Conservation (phyloP, 1,284 basidiomycete genomes). For the Kalmanozyma brasiliensis region DNA sequence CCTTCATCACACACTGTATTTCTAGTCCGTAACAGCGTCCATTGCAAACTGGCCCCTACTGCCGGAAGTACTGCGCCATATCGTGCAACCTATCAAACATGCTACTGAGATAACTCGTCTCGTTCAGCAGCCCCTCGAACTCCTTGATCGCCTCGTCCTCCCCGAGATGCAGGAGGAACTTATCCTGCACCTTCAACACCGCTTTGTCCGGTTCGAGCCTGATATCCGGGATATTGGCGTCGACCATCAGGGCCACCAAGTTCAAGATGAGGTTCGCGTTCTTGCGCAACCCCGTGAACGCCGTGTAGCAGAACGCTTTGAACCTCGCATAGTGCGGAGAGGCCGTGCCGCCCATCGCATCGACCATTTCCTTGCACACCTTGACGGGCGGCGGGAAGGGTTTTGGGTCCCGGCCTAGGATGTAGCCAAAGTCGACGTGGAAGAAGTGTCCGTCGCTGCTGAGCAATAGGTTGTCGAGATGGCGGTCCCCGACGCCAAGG, state of each 20-base stretch:
- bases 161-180: slow-evolving; percentile 86
- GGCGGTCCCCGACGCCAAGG: slow-evolving; percentile 95
- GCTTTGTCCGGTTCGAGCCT: slow-evolving; percentile 77
- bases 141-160: slow-evolving; percentile 85
- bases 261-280: slow-evolving; percentile 98
- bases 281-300: slow-evolving; percentile 89
- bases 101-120: slow-evolving; percentile 92
- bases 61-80: slow-evolving; percentile 65
- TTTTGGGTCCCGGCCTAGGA: slow-evolving; percentile 96
- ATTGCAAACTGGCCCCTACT: slow-evolving; percentile 10
- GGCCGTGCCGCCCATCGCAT: slow-evolving; percentile 88
- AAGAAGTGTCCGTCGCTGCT: slow-evolving; percentile 83
- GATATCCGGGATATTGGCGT: slow-evolving; percentile 97
- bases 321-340: slow-evolving; percentile 89
- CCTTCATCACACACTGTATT: slow-evolving; percentile 15
- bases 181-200: slow-evolving; percentile 84
- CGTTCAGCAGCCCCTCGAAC: slow-evolving; percentile 91
- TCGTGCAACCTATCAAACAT: slow-evolving; percentile 74
- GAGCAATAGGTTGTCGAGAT: slow-evolving; percentile 93
- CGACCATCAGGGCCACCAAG: slow-evolving; percentile 94
- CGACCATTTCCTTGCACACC: slow-evolving; percentile 99
- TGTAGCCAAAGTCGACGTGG: slow-evolving; percentile 96
- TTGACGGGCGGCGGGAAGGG: slow-evolving; percentile 98
- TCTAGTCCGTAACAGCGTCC: slow-evolving; percentile 6
- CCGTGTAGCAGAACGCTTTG: slow-evolving; percentile 94